Percentiles rank a stretch among this genome's conserved stretches.
These are phyloP conservation scores for Dothiorella sarmentorum DNA, from an alignment of 2,329 filamentous ascomycete species.

Conservation along the genomic window DNA sequence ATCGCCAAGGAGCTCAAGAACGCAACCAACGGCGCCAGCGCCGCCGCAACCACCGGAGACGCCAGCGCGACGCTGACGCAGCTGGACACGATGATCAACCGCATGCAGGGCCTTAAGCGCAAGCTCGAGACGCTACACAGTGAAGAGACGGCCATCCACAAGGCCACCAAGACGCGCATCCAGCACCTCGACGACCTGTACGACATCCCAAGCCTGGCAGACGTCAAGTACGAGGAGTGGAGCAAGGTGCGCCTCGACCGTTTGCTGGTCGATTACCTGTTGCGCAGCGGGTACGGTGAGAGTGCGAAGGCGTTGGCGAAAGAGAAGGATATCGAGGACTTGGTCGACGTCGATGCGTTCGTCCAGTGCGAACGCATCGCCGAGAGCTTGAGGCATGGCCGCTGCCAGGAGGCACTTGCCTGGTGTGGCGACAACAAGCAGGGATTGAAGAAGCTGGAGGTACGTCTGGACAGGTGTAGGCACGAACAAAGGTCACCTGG, in stretches of 20 bases:
- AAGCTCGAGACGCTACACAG: conserved; percentile 75
- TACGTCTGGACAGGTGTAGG: conserved; percentile 37
- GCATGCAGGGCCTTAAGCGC: conserved; percentile 82
- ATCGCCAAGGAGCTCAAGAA: conserved; percentile 58
- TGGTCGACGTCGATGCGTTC: conserved; percentile 89
- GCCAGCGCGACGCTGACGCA: conserved; percentile 60
- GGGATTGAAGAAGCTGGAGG: conserved; percentile 81
- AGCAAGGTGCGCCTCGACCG: conserved; percentile 76
- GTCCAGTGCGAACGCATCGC: conserved; percentile 76
- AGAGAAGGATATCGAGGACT: conserved; percentile 70
- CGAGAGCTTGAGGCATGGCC: conserved; percentile 60
- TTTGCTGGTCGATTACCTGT: conserved; percentile 85
- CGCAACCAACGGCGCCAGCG: conserved; percentile 60
- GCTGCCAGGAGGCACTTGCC: conserved; percentile 63
- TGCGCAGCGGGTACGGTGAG: conserved; percentile 76
- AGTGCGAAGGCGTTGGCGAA: conserved; percentile 72
- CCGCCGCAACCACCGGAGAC: conserved; percentile 51
- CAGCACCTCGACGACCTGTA: conserved; percentile 79
- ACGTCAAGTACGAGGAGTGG: conserved; percentile 94
- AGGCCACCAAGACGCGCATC: conserved; percentile 71
- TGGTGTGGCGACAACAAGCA: conserved; percentile 97
- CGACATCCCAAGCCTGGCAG: conserved; percentile 73
- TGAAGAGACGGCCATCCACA: conserved; percentile 75
- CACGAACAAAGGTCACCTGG: background rate
- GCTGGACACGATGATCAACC: conserved; percentile 78